Base-by-base conservation (phyloP, 208 protist species). In the Angomonas ambiguus region DNA sequence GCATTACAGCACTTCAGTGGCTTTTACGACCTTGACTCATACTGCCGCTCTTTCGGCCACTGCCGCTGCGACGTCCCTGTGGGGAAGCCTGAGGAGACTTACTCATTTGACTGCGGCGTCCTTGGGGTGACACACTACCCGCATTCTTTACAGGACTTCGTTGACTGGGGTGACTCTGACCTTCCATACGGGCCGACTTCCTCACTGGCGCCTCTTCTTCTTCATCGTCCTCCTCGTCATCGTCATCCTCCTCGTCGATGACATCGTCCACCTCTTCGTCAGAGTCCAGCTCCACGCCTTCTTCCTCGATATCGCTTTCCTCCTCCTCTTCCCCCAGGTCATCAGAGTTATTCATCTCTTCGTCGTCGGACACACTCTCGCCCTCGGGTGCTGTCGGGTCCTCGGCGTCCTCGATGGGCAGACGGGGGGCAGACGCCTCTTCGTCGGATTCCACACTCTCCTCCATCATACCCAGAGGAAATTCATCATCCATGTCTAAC, bases 401-500 rank as follows among this genome's bases (percentile, higher is more conserved):
- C 35, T 74, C 60, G 6, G 32, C 67, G 42, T 60, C 41, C 57
- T 72, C 67, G 42, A 70, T 70, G 33, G 65, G 63, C n/a, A 60
- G 38, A 25, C 30, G 16, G 2, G 57, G 38, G 28, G 38, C 57
- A 4, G 24, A 38, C 18, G 65, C 55, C 18, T 55, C 45, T 28
- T 71, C 67, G n/a, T 56, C 56, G 51, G 72, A 70, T 32, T 74
- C 71, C 25, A 69, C 59, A 28, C 45, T 45, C 24, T 65, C 63
- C 31, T 67, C 66, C 31, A 62, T 33, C 32, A 35, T 34, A 22
- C 49, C 60, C 24, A 68, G 70, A 16, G 65, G 57, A 2, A 55
- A 69, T 5, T 77, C 71, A 49, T 87, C 77, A 41, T 87, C 79
- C 8, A 61, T 41, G 35, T 93, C 85, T 8, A 92, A 67, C 34